phyloP scores from a whole-genome alignment of 2,329 filamentous ascomycete species.

The Venturia carpophila region DNA sequence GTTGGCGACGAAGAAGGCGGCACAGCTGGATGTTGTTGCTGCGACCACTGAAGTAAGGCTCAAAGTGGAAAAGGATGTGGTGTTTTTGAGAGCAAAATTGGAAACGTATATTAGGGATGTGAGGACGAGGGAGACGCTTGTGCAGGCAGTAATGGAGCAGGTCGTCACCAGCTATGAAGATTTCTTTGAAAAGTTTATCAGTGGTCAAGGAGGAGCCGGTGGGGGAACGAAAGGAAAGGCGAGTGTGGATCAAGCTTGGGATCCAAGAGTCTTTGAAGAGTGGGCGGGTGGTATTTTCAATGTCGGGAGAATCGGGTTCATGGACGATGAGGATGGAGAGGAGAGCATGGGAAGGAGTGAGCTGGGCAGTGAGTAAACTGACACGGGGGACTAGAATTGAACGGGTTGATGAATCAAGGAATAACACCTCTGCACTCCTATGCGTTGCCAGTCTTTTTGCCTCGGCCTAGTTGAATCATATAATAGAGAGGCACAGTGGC shows the following conservation, averaged over 20 bases:
- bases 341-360: constrained; percentile 25
- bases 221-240: constrained; percentile 50
- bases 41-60: constrained; percentile 41
- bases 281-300: constrained; percentile 54
- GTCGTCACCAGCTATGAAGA: constrained; percentile 56
- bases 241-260: constrained; percentile 55
- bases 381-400: neutral
- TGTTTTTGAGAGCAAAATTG: constrained; percentile 47
- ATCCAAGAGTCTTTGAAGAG: constrained; percentile 55
- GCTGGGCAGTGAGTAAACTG: constrained; percentile 3
- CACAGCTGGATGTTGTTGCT: constrained; percentile 16
- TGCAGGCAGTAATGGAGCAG: constrained; percentile 57
- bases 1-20: constrained; percentile 17
- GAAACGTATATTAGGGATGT: constrained; percentile 57
- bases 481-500: too few species aligned
- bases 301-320: constrained; percentile 37
- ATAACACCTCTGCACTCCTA: too few species aligned
- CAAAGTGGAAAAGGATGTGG: constrained; percentile 51
- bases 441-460: too few species aligned
- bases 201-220: constrained; percentile 27
- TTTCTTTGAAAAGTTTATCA: constrained; percentile 50
- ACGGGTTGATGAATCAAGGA: too few species aligned
- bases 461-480: too few species aligned
- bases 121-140: constrained; percentile 58
- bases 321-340: constrained; percentile 27